phyloP scores from a whole-genome alignment of 2,329 filamentous ascomycete species.

The Fusarium succisae region DNA sequence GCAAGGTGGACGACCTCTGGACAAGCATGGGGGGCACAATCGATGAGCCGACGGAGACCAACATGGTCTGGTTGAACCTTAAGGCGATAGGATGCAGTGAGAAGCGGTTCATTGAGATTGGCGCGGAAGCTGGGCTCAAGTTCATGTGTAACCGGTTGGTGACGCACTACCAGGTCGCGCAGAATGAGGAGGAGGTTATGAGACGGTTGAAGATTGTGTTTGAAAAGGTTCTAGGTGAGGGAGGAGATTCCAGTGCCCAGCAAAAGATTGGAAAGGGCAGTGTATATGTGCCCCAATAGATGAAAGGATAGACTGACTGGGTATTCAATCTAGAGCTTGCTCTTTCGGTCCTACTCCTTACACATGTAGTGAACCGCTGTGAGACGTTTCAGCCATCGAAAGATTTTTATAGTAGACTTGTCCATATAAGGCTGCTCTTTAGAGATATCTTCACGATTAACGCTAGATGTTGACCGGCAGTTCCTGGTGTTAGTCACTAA shows the following conservation, averaged over 20 bases:
- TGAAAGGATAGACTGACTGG: not conserved
- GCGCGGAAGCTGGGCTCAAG: constrained; percentile 54
- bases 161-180: constrained; percentile 69
- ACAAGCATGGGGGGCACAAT: constrained; percentile 73
- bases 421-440: not conserved
- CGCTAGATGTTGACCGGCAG: not conserved
- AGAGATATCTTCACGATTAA: not conserved
- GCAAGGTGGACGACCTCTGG: constrained; percentile 76
- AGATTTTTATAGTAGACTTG: not conserved
- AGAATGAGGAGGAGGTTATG: constrained; percentile 68
- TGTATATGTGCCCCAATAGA: constrained; percentile 39
- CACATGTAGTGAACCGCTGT: not conserved
- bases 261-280: constrained; percentile 39
- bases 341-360: not conserved
- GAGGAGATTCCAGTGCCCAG: constrained; percentile 3
- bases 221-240: constrained; percentile 43
- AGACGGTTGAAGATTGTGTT: constrained; percentile 66
- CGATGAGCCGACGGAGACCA: constrained; percentile 79
- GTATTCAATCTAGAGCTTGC: not conserved
- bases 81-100: constrained; percentile 61
- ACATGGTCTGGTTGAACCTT: constrained; percentile 89
- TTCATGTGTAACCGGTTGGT: constrained; percentile 55
- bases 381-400: not conserved
- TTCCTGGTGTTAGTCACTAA: not conserved
- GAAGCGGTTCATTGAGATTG: constrained; percentile 52